Evolutionary conservation across 371 early-diverging fungal genomes (phyloP), one percentile per base, ranked within the genome.

Genomic region (Capillidium rhysosporum): DNA sequence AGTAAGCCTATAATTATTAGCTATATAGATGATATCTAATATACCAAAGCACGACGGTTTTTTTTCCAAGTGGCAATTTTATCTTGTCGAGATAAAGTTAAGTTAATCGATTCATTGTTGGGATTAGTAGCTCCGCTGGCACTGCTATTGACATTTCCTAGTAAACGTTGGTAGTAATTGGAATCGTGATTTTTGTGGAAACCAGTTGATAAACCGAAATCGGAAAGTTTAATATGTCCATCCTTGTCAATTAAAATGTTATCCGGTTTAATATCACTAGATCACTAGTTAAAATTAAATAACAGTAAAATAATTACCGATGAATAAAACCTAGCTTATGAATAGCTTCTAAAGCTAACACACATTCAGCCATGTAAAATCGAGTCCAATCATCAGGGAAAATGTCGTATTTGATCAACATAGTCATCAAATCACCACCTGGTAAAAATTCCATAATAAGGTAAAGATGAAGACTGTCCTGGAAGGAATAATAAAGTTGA

Each of bases 361-460:
- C 81, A 57, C 95, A 87, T 68, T 99, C 98, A 21, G 92, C 93
- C 69, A 97, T 92, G 65, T 98, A 98, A 61, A 97, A 91, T 40
- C 92, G 82, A 8, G 98, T 94, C n/a, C 94, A 89, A 44, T 91
- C 86, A 49, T 92, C 91, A 9, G 91, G 78, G 64, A 99, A 98
- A 8, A 82, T 92, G 59, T 95, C 92, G 59, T 91, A 89, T 62
- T 86, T 89, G 65, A 92, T 90, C 55, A 95, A 67, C 89, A 98
- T 90, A 20, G 92, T 89, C 92, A 98, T 96, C 71, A 99, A 69
- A 67, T 94, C 94, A 53, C 95, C 95, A 28, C 94, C 99, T 0
- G 96, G 93, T 56, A 94, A 65, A 57, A 94, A 97, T 68, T 97
- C 98, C 98, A 97, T 96, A 61, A 96, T 89, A 54, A 97, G 70